Percentiles rank a stretch among this genome's conserved stretches.
phyloP scores from a whole-genome alignment of 495 filamentous ascomycete genomes.

The Tuber indicum region DNA sequence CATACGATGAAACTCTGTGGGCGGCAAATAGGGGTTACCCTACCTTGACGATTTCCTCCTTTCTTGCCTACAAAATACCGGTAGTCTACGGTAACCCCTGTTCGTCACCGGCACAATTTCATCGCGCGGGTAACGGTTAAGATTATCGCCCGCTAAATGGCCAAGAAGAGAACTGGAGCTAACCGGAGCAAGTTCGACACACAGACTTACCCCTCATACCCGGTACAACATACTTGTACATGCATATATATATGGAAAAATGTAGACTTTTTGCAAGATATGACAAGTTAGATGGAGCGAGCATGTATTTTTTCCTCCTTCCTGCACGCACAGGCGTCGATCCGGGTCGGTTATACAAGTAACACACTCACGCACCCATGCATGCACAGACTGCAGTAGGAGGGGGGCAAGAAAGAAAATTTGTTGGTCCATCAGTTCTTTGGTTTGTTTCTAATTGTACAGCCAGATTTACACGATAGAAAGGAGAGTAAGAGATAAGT shows the following conservation, averaged over 20 bases:
- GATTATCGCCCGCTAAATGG: too few relatives aligned
- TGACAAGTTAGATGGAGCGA: background rate
- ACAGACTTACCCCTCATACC: too few relatives aligned
- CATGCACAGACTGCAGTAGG: background rate
- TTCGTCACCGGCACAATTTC: too few relatives aligned
- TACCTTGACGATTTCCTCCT: too few relatives aligned
- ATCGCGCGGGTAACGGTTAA: too few relatives aligned
- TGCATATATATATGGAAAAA: conserved; percentile 1
- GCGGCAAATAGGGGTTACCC: too few relatives aligned
- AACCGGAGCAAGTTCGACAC: too few relatives aligned
- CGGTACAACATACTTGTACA: background rate
- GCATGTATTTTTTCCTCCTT: background rate
- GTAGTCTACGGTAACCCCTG: too few relatives aligned
- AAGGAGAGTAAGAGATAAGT: background rate
- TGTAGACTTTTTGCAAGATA: background rate
- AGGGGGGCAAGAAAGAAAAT: background rate
- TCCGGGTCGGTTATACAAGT: background rate
- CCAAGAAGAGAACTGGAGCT: too few relatives aligned
- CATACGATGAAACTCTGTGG: too few relatives aligned
- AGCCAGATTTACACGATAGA: background rate
- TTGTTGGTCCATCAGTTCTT: background rate
- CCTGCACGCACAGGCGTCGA: background rate
- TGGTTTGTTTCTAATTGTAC: background rate
- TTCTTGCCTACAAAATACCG: too few relatives aligned
- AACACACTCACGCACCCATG: background rate